Evolutionary conservation across 1,139 yeast species (phyloP), one percentile per base, ranked within the genome.

Genomic region (Yamadazyma aaseri): DNA sequence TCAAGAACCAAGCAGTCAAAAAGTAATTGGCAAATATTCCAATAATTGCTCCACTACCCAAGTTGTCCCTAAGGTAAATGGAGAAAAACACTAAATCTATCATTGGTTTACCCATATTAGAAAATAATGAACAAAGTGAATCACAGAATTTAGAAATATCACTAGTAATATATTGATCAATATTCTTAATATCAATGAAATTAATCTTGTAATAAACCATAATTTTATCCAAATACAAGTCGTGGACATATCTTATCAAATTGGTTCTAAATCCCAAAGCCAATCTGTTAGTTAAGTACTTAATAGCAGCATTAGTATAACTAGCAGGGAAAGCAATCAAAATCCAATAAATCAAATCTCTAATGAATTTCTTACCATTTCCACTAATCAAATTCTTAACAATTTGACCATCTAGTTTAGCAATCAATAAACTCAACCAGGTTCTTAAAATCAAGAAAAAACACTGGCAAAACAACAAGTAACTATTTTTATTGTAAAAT

Each of bases 311-410:
- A 58, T 90, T 90, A 15, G 96, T 86, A 56, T 87, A 90, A 2
- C 95, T 82, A 1, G 97, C 96, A 1, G 97, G 97, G 45, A 89
- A 80, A 1, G 97, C 97, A 54, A 90, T 79, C 43, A 86, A 63
- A 40, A 90, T 73, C 97, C 97, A 90, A 57, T 85, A 84, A 9
- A 79, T 73, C 56, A 90, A 67, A 53, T 90, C 96, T 44, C 86
- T 69, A 28, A 81, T 56, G 49, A 90, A 89, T 40, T 82, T 82
- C 45, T 68, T 75, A 6, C 92, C 89, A 47, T 84, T 79, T 11
- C 89, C 90, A 21, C 90, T 84, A 49, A 90, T 87, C 54, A 90
- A 75, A 56, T 89, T 94, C 55, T 86, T 82, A 30, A 89, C 96
- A 34, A 90, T 84, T 54, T 86, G 92, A 51, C 97, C 97, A 59